phyloP scores from a whole-genome alignment of 495 filamentous ascomycete genomes.

The Apodospora peruviana region DNA sequence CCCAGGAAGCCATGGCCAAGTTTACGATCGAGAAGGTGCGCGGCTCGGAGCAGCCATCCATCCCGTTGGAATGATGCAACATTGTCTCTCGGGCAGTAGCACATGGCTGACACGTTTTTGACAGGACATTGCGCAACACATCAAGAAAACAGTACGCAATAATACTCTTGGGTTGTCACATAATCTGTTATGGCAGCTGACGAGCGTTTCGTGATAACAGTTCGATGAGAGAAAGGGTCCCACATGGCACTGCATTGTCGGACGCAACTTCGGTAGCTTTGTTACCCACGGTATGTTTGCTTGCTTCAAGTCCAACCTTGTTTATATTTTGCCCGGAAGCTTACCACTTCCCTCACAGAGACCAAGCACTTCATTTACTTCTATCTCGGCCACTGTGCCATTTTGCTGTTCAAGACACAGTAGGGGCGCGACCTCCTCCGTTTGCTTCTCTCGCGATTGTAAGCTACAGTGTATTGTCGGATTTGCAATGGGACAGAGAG shows the following conservation, averaged over 20 bases:
- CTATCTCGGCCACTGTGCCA: constrained; percentile 97
- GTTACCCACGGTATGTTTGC: constrained; percentile 81
- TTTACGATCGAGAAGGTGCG: constrained; percentile 87
- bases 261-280: constrained; percentile 97
- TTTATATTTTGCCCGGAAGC: neutral
- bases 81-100: neutral
- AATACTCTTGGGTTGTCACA: neutral
- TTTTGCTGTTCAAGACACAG: constrained; percentile 99
- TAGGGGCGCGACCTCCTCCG: constrained; percentile 34
- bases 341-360: constrained; percentile 47
- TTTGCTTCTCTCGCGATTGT: constrained; percentile 10
- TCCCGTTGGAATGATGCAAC: constrained; percentile 2
- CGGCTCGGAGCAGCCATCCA: constrained; percentile 2
- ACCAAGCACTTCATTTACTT: constrained; percentile 99
- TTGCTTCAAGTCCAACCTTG: neutral
- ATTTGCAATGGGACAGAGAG: neutral
- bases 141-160: constrained; percentile 81
- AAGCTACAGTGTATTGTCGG: neutral
- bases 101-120: constrained; percentile 2
- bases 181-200: neutral
- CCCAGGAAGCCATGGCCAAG: constrained; percentile 88
- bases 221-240: constrained; percentile 88
- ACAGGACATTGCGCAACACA: constrained; percentile 92
- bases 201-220: constrained; percentile 34
- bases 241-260: constrained; percentile 98